Base-by-base conservation (phyloP, 2,329 filamentous ascomycete genomes). In the Pestalotiopsis sp. region DNA sequence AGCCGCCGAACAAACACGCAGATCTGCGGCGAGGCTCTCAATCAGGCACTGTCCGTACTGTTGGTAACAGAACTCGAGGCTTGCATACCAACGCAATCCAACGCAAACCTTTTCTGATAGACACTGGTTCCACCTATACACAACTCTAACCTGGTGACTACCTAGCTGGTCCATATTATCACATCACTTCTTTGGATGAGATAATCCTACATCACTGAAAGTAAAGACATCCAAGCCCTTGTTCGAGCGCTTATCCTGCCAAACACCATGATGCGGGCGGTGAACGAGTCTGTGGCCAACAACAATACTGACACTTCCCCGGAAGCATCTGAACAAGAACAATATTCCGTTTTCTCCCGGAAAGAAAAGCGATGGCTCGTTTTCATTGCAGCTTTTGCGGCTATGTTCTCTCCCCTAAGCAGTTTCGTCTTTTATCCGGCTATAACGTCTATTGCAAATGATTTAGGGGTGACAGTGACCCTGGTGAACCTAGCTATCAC, bases 401-500 rank as follows among this genome's bases (percentile, higher is more conserved):
- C 68, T 27, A 58, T 71, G 58, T 71, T 73, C 25, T 73, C 71
- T 1, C 68, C 71, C 17, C 11, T 73, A 13, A 71, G 70, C 41
- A 68, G 71, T 23, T 67, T 68, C 9, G 70, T 76, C 5, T 75
- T 74, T 31, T 72, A 71, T 27, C 74, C 74, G 0, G 72, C 71
- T 3, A 64, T 74, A 6, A 67, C 68, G 4, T 56, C 68, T 1
- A 61, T 74, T 27, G 65, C 71, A 1, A 6, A 52, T 2, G 69
- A 71, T 49, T 69, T 76, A 0, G 59, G 68, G 14, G 69, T 72
- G 6, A 71, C 71, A 2, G 59, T 68, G 5, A 71, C 70, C 17
- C 49, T 67, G 9, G 69, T 74, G 49, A 73, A 75, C 23, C 66
- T 76, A 9, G 74, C 75, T 3, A 70, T 76, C 12, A 76, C 74